Percentiles rank a stretch among this genome's conserved stretches.
Conservation (phyloP, 164 flowering plant species). For the Dillenia suffruticosa region DNA sequence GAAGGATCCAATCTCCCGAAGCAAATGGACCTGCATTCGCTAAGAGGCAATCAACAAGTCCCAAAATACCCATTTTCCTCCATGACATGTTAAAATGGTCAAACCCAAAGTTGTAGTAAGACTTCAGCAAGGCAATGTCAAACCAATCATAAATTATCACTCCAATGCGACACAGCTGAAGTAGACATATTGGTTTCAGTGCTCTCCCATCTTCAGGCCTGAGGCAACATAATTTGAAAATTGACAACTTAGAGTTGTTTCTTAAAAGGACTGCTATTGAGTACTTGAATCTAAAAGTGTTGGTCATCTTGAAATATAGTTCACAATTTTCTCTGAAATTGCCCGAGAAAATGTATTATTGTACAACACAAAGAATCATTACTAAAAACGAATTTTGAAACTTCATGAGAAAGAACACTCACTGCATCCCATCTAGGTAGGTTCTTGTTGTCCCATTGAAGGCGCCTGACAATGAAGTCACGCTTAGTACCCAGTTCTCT, state of each 20-base stretch:
- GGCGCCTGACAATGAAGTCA: slow-evolving; percentile 92
- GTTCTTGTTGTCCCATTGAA: slow-evolving; percentile 96
- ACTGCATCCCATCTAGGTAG: slow-evolving; percentile 97
- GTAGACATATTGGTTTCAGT: slow-evolving; percentile 69
- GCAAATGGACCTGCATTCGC: slow-evolving; percentile 95
- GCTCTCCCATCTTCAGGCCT: slow-evolving; percentile 86
- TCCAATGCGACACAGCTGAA: slow-evolving; percentile 80
- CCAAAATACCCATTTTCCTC: slow-evolving; percentile 73
- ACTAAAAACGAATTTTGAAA: no score
- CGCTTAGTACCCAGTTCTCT: slow-evolving; percentile 91
- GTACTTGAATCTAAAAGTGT: no score
- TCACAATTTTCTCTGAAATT: no score
- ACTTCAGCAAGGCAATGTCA: slow-evolving; percentile 76
- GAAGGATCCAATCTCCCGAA: slow-evolving; percentile 95
- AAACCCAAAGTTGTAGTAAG: slow-evolving; percentile 88
- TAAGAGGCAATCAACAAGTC: slow-evolving; percentile 74
- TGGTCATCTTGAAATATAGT: no score
- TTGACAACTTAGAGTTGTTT: no score
- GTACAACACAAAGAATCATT: not conserved
- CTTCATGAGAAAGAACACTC: slow-evolving; percentile 23
- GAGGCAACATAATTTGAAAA: slow-evolving; percentile 1
- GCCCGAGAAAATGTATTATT: no score
- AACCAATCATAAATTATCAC: slow-evolving; percentile 85
- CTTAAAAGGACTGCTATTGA: no score
- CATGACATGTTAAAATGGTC: slow-evolving; percentile 89